Evolutionary conservation across 257 asterid species (phyloP), one percentile per base, ranked within the genome.

Genomic region (Solanum pennellii): DNA sequence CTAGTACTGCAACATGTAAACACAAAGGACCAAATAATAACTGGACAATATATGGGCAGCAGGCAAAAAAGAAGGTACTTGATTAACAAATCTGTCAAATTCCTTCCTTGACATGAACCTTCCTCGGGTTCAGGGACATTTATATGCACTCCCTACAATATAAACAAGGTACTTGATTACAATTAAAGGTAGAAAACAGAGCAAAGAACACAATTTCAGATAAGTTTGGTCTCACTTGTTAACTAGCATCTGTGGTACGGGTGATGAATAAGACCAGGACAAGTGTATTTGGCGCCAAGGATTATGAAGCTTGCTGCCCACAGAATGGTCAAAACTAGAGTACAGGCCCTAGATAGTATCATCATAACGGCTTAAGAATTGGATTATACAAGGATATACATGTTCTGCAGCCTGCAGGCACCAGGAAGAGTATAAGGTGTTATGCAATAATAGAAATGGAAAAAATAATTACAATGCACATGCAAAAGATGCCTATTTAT

Each of bases 321-420:
- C 15, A 39, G 49, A 86, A 62, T 29, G 82, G 82, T 75, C 88
- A 86, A 73, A 73, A 35, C 59, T 45, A 82, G 45, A 16, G 18
- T 20, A 6, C 72, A 27, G n/a, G n/a, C 69, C 29, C n/a, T 80
- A 74, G 68, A 62, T 79, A 23, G 21, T 65, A 14, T 44, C 76
- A 88, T 96, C 99, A 80, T 91, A 88, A 18, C 72, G 75, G 91
- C 92, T 94, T 77, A 96, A 92, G 75, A 94, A 95, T 89, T 96
- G 75, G 82, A 96, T 79, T 89, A 96, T 92, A 83, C 94, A 93
- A 5, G 98, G 99, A 90, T 95, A 95, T 23, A 94, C 85, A 88
- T 95, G 93, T 89, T 94, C 93, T 82, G 87, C 92, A 1, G 98
- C 99, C 99, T 97, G 95, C 92, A 92, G 39, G 33, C 72, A 83